phyloP scores from a whole-genome alignment of 495 filamentous ascomycete species.

The Aspergillus heteromorphus region DNA sequence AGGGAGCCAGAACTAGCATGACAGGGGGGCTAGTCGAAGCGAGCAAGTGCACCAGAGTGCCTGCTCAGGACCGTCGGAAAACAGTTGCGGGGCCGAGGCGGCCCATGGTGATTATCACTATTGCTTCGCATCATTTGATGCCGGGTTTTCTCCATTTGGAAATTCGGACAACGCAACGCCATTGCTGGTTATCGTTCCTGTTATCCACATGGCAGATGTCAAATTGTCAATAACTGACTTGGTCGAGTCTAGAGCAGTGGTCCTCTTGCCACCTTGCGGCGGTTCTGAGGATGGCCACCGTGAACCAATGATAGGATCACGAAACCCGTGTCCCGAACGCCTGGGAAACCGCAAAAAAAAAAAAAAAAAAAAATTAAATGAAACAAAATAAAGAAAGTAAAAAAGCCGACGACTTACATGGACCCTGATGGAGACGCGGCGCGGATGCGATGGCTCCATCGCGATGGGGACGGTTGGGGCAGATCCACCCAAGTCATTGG shows the following conservation, averaged over 20 bases:
- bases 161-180: neutral
- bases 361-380: neutral
- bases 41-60: neutral
- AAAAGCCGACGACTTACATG: neutral
- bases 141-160: neutral
- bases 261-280: neutral
- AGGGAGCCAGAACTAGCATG: neutral
- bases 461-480: neutral
- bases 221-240: constrained; percentile 8
- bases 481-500: neutral
- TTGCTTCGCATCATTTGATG: neutral
- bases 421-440: neutral
- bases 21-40: neutral
- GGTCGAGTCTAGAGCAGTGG: constrained; percentile 2
- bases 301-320: neutral
- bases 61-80: neutral
- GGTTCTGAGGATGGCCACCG: neutral
- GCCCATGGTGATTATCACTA: neutral
- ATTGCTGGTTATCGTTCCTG: neutral
- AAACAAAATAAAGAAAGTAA: neutral
- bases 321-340: neutral
- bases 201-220: constrained; percentile 6
- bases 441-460: neutral
- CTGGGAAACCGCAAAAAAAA: neutral
- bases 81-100: constrained; percentile 1